phyloP scores from a whole-genome alignment of 129 eudicot genomes.

The Pittosporum tobira region DNA sequence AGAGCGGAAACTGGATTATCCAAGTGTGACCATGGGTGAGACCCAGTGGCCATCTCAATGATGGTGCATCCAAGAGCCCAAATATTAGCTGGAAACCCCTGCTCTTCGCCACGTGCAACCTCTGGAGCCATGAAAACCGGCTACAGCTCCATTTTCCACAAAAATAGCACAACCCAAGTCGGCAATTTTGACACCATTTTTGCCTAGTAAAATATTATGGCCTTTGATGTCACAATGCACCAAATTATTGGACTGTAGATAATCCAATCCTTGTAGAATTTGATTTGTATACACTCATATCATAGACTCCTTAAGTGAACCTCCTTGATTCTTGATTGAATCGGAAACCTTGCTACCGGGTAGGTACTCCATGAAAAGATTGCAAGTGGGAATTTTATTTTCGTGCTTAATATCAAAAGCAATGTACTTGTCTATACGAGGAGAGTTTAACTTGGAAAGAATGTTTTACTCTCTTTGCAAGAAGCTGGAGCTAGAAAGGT shows the following conservation, averaged over 20 bases:
- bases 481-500: slow-evolving; percentile 33
- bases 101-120: no score
- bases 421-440: background rate
- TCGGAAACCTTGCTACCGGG: slow-evolving; percentile 48
- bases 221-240: slow-evolving; percentile 77
- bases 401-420: background rate
- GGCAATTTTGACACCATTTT: slow-evolving; percentile 44
- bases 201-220: slow-evolving; percentile 40
- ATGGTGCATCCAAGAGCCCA: slow-evolving; percentile 74
- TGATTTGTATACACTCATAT: slow-evolving; percentile 24
- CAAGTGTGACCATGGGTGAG: slow-evolving; percentile 47
- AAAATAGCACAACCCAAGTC: slow-evolving; percentile 58
- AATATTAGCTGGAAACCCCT: slow-evolving; percentile 53
- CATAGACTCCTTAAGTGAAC: slow-evolving; percentile 31
- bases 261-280: slow-evolving; percentile 7
- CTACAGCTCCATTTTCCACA: slow-evolving; percentile 1
- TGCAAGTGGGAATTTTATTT: slow-evolving; percentile 3
- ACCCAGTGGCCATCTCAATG: slow-evolving; percentile 70
- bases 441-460: no score
- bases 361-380: slow-evolving; percentile 60
- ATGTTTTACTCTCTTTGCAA: slow-evolving; percentile 36
- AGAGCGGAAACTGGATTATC: slow-evolving; percentile 47
- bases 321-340: slow-evolving; percentile 35
- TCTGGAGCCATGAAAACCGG: slow-evolving; percentile 81
- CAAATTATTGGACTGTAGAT: background rate